Evolutionary conservation across 2,329 filamentous ascomycete genomes (phyloP).

Genomic region (Davidsoniella virescens): DNA sequence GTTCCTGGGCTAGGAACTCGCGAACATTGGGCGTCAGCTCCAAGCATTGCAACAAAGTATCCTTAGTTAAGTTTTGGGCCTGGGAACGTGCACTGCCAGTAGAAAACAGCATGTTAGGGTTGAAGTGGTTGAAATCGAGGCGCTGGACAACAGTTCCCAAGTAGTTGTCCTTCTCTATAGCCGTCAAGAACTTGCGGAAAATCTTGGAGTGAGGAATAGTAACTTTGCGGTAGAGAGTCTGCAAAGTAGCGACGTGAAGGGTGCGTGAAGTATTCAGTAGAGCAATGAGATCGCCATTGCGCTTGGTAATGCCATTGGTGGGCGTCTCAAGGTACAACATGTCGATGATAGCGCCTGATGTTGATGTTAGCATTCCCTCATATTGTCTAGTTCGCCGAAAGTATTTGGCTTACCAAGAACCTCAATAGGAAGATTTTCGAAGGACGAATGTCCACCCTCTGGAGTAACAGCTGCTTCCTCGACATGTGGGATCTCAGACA

Average conservation of each 20-base stretch:
- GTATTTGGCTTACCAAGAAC: slow-evolving; percentile 43
- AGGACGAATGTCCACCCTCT: slow-evolving; percentile 32
- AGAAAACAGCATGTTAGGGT: slow-evolving; percentile 59
- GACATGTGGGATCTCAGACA: slow-evolving; percentile 14
- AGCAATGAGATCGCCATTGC: slow-evolving; percentile 64
- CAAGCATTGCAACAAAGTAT: slow-evolving; percentile 56
- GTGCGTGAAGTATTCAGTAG: slow-evolving; percentile 61
- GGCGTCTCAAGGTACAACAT: slow-evolving; percentile 57
- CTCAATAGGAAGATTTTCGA: slow-evolving; percentile 56
- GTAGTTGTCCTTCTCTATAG: slow-evolving; percentile 48
- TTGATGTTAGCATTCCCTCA: slow-evolving; percentile 5
- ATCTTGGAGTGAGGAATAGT: slow-evolving; percentile 71
- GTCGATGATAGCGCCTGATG: slow-evolving; percentile 55
- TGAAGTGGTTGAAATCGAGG: slow-evolving; percentile 75
- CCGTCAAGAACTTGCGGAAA: slow-evolving; percentile 64
- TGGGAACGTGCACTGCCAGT: slow-evolving; percentile 59
- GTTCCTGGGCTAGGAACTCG: slow-evolving; percentile 67
- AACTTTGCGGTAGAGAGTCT: slow-evolving; percentile 62
- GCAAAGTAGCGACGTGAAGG: slow-evolving; percentile 55
- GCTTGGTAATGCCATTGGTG: slow-evolving; percentile 54
- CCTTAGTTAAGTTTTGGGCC: slow-evolving; percentile 59
- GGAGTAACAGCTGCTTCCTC: slow-evolving; percentile 12
- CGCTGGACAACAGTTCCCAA: slow-evolving; percentile 63
- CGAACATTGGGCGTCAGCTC: slow-evolving; percentile 55
- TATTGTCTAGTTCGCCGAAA: neutral